Base-by-base conservation (phyloP, 768 basidiomycete genomes). In the Xerocomellus amylosporus region DNA sequence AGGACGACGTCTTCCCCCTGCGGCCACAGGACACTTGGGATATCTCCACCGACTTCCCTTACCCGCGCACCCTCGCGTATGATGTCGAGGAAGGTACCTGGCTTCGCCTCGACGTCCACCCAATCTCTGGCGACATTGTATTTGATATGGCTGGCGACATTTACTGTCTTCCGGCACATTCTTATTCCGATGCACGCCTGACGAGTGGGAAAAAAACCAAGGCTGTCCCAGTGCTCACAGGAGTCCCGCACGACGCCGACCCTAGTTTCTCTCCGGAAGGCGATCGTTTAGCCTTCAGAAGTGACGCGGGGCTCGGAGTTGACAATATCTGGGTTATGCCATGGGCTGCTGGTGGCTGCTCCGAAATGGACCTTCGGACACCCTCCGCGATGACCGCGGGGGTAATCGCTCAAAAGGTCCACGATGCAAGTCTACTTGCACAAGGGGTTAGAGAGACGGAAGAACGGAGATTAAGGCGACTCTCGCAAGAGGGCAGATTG, bases 121-220 rank as follows among this genome's bases (percentile, higher is more conserved):
- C 85, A n/a, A 70, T 73, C 49, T 78, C 80, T 3, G 86, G 87
- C 13, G 87, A 89, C 58, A 78, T 89, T 42, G 77, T 88, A 8
- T 89, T 88, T 51, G 87, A 87, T 65, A 86, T 89, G 79, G 69
- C 84, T 8, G 87, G 88, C 3, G 86, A 90, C 63, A 64, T 89
- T 28, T 89, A 87, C 66, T 89, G 88, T 61, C 74, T 90, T 42
- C 79, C 86, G 22, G 79, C 76, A 0, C 28, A 55, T 48, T 64
- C 73, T 17, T 77, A 77, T 55, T 54, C 64, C 10, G 38, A 61
- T 14, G 71, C 72, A 37, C 71, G 66, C 37, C 55, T 65, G 42
- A 34, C 64, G 2, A 38, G 3, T 36, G 64, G 61, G 15, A 50
- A 53, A 9, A 70, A 61, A n/a, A 68, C 72, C 5, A 72, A 63